A percentile compares a stretch with the other conserved stretches of the same genome.
These are phyloP conservation scores for Mucor piriformis DNA, from an alignment of 371 early-diverging fungal genomes.

Conservation along the genomic window DNA sequence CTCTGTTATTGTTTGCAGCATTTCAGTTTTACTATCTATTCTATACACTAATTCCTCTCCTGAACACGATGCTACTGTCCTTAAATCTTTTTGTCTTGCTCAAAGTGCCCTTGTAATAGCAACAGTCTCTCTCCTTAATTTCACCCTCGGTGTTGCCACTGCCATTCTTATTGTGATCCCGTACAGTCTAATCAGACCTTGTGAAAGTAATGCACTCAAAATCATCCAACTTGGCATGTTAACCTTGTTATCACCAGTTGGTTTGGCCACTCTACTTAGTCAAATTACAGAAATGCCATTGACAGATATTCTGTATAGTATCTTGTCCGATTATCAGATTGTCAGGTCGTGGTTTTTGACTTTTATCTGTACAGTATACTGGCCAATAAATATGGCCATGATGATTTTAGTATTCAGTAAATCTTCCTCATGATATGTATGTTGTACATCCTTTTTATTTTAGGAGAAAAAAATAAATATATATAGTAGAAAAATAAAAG, in stretches of 20 bases:
- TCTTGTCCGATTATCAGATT: conserved; percentile 60
- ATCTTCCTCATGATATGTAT: conserved; percentile 5
- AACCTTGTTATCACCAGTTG: conserved; percentile 55
- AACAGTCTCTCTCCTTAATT: conserved; percentile 81
- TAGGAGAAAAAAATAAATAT: conserved; percentile 4
- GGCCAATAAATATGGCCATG: conserved; percentile 72
- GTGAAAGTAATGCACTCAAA: conserved; percentile 22
- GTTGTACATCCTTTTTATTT: not conserved
- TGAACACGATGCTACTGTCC: conserved; percentile 48
- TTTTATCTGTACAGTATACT: conserved; percentile 61
- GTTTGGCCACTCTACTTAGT: conserved; percentile 39
- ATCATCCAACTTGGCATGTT: conserved; percentile 44
- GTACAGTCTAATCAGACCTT: conserved; percentile 60
- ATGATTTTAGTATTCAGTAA: conserved; percentile 41
- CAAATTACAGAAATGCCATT: conserved; percentile 29
- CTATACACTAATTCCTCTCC: conserved; percentile 20
- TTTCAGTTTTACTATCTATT: conserved; percentile 15
- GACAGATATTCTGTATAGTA: conserved; percentile 30
- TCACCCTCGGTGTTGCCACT: conserved; percentile 76
- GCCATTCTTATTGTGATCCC: conserved; percentile 72
- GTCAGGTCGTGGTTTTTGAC: conserved; percentile 68
- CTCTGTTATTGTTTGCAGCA: conserved; percentile 16
- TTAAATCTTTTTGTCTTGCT: conserved; percentile 73
- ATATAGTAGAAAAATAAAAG: not conserved
- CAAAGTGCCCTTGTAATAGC: conserved; percentile 74